Base-by-base conservation (phyloP, 2,329 filamentous ascomycete genomes). In the Bipolaris cookei region DNA sequence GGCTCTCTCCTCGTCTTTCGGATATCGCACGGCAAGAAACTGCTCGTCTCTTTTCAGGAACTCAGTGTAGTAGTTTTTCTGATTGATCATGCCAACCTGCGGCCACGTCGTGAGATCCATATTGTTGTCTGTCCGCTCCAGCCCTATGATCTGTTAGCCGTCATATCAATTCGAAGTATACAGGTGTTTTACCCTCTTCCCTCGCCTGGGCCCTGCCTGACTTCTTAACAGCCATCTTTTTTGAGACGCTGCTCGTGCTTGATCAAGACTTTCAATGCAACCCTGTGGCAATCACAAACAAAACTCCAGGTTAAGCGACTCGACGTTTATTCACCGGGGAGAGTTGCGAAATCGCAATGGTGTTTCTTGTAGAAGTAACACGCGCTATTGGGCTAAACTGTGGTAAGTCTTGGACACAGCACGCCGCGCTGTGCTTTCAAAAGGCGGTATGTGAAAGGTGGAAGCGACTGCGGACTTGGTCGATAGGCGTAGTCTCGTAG, bases 11-110 rank as follows among this genome's bases (percentile, higher is more conserved):
- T 94, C 92, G 76, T 99, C 95, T 77, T 88, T 90, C 69, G 96
- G 92, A 14, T 96, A 85, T 70, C 95, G 88, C 54, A 94, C 86
- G 11, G 94, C 92, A 32, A 99, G 87, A 58, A 96, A 88, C 79
- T 99, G 95, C 70, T 98, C 95, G 81, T 99, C 95, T 71, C 94
- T 90, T 81, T 99, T 99, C 79, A 99, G 90, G 70, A 97, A 99
- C 74, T 99, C 95, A 59, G 92, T 97, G 60, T 72, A 75, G 78
- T 99, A 99, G 78, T 99, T 99, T 82, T 99, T 99, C 78, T 99
- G 95, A 76, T 99, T 99, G 79, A 99, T 99, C 70, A 95, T 91
- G 41, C 86, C 84, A 56, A 97, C 88, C 72, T 95, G 90, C 8
- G 95, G 94, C 94, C 95, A 99, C 76, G 85, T 96, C 45, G 92